phyloP scores from a whole-genome alignment of 192 early-diverging fungal genomes.

The Entomortierella beljakovae region DNA sequence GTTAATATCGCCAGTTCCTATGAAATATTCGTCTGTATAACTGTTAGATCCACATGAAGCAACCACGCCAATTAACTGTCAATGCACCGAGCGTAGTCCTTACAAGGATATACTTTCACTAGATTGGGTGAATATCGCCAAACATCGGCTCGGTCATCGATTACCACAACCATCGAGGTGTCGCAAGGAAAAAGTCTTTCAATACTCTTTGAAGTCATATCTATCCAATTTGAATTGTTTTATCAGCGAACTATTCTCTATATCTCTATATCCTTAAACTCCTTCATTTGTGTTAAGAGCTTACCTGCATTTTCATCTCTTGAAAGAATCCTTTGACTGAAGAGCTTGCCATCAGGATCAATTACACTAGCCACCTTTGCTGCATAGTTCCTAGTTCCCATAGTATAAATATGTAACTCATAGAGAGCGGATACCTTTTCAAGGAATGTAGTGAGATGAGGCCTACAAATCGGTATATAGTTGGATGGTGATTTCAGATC shows the following conservation, averaged over 20 bases:
- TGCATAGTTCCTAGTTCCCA: constrained; percentile 96
- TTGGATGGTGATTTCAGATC: neutral
- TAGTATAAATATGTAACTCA: constrained; percentile 99
- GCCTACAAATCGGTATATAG: constrained; percentile 68
- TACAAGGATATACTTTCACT: constrained; percentile 90
- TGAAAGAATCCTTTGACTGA: constrained; percentile 91
- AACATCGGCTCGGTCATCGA: constrained; percentile 97
- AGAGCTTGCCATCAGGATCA: constrained; percentile 84
- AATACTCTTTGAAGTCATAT: constrained; percentile 82
- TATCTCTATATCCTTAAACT: neutral
- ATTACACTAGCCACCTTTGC: constrained; percentile 86
- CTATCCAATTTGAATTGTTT: constrained; percentile 48
- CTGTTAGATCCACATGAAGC: neutral
- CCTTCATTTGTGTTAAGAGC: neutral
- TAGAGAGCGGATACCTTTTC: constrained; percentile 73
- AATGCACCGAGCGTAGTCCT: constrained; percentile 16
- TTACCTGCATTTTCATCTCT: constrained; percentile 92
- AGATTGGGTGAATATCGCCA: constrained; percentile 94
- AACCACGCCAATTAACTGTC: neutral
- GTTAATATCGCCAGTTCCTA: constrained; percentile 97
- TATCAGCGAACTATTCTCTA: too few relatives aligned
- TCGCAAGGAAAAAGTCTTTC: constrained; percentile 93
- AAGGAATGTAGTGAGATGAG: constrained; percentile 85
- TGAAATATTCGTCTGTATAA: constrained; percentile 87
- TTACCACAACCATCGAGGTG: constrained; percentile 94